A percentile compares a stretch with the other conserved stretches of the same genome.
Conservation (phyloP, 1,284 basidiomycete genomes). For the Moniliella sp. region DNA sequence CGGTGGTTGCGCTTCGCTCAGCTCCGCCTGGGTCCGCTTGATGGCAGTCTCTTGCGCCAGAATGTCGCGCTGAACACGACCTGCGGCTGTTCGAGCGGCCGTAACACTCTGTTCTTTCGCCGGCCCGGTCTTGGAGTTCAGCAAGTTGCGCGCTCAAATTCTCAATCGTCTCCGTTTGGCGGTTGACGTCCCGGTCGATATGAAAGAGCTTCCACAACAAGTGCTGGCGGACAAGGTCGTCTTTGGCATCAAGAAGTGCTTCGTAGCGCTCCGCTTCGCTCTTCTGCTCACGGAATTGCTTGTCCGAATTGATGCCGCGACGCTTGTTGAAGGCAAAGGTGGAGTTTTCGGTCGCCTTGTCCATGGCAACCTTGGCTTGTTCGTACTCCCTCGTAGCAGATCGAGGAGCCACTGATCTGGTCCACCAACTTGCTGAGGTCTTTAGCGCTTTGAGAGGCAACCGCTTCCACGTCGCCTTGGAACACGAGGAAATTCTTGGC, state of each 20-base stretch:
- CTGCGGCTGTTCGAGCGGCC: constrained; percentile 38
- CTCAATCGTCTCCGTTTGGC: constrained; percentile 16
- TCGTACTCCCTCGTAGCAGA: constrained; percentile 74
- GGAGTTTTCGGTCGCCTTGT: constrained; percentile 72
- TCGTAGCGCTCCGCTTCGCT: constrained; percentile 76
- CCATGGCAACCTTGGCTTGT: constrained; percentile 60
- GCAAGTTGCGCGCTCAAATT: constrained; percentile 14
- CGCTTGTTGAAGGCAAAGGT: constrained; percentile 83
- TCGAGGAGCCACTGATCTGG: constrained; percentile 56
- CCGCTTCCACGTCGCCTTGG: constrained; percentile 80
- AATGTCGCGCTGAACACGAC: constrained; percentile 51
- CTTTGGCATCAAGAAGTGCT: constrained; percentile 46
- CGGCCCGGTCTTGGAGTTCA: constrained; percentile 1
- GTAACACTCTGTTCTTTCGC: constrained; percentile 43
- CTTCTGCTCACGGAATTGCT: constrained; percentile 91
- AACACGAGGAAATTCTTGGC: constrained; percentile 99
- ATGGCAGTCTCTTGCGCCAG: constrained; percentile 54
- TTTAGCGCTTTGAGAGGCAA: constrained; percentile 78
- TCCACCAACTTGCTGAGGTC: constrained; percentile 78
- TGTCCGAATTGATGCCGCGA: constrained; percentile 74
- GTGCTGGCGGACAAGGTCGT: constrained; percentile 56
- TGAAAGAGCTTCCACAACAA: constrained; percentile 75
- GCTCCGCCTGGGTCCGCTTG: constrained; percentile 57
- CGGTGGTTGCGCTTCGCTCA: constrained; percentile 34
- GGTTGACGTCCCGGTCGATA: constrained; percentile 43